Conservation (phyloP, 257 asterid species). For the Parsonsia alboflavescens region DNA sequence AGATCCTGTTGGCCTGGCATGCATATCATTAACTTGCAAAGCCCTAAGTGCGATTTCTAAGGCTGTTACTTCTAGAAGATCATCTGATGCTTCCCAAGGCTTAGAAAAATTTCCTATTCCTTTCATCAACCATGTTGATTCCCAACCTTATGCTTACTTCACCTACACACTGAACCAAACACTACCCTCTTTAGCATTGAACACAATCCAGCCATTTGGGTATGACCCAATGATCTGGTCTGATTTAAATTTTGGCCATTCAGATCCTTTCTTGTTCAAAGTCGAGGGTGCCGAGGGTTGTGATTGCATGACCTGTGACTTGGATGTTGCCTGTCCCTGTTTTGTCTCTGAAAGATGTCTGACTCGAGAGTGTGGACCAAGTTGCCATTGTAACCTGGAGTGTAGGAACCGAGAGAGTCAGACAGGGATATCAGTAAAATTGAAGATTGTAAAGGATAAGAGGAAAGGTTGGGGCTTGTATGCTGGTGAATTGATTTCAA, state of each 20-base stretch:
- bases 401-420: constrained; percentile 68
- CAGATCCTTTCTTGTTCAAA: constrained; percentile 57
- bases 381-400: constrained; percentile 49
- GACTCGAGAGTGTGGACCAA: constrained; percentile 71
- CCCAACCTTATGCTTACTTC: constrained; percentile 57
- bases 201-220: constrained; percentile 53
- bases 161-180: constrained; percentile 57
- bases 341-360: constrained; percentile 24
- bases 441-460: constrained; percentile 56
- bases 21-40: constrained; percentile 61
- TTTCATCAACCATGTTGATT: constrained; percentile 41
- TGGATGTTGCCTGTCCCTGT: constrained; percentile 43
- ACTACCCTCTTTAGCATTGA: constrained; percentile 11
- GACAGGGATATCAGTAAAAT: constrained; percentile 42
- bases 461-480: constrained; percentile 72
- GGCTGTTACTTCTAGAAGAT: constrained; percentile 42
- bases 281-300: constrained; percentile 65
- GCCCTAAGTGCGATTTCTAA: constrained; percentile 38
- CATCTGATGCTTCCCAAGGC: constrained; percentile 60
- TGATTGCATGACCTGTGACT: constrained; percentile 43
- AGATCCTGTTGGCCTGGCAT: constrained; percentile 43
- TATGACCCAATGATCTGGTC: constrained; percentile 21
- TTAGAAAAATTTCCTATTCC: constrained; percentile 64
- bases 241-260: not conserved
- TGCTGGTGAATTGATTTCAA: constrained; percentile 55